Conservation (phyloP, 805 yeast genomes). For the Wickerhamiella occidentalis region DNA sequence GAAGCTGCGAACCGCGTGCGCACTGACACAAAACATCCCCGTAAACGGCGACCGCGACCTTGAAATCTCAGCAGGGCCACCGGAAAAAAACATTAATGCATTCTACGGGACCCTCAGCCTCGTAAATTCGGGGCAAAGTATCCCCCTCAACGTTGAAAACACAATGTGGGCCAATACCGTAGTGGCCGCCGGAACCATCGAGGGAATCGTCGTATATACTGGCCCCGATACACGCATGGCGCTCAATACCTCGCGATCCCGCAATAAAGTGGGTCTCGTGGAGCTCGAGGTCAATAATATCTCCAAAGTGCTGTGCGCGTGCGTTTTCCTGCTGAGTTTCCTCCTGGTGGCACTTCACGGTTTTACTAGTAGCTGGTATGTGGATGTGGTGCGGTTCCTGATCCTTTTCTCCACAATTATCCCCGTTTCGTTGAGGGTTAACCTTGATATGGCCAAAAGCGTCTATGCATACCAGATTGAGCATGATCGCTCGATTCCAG, state of each 20-base stretch:
- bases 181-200: conserved; percentile 81
- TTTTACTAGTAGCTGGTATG: conserved; percentile 61
- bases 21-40: conserved; percentile 52
- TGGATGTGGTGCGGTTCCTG: conserved; percentile 79
- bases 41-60: conserved; percentile 35
- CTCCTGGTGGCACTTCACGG: conserved; percentile 73
- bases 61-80: conserved; percentile 60
- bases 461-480: conserved; percentile 94
- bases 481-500: conserved; percentile 67
- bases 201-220: conserved; percentile 81
- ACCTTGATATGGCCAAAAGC: conserved; percentile 86
- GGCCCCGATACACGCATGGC: conserved; percentile 92
- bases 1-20: conserved; percentile 76
- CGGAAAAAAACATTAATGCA: conserved; percentile 69
- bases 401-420: conserved; percentile 90
- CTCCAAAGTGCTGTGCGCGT: conserved; percentile 76
- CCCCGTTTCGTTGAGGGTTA: conserved; percentile 90
- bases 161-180: conserved; percentile 98
- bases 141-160: conserved; percentile 64
- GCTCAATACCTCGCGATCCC: conserved; percentile 77
- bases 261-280: conserved; percentile 77
- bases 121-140: conserved; percentile 44
- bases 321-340: conserved; percentile 69
- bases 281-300: conserved; percentile 83
- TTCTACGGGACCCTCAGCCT: conserved; percentile 64